Base-by-base conservation (phyloP, 257 asterid species). In the Solanum medicagineum region DNA sequence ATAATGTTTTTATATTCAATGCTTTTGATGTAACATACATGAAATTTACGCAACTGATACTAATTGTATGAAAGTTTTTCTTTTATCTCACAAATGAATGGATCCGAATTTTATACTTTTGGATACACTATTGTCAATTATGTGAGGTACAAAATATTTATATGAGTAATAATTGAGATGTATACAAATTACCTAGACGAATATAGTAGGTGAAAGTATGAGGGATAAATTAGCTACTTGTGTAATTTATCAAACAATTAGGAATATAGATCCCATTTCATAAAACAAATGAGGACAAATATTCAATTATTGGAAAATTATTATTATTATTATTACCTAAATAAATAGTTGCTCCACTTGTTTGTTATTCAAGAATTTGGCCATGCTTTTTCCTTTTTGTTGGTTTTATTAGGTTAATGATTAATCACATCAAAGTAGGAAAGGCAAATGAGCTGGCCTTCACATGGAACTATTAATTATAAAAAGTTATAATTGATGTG, bases 401-500 rank as follows among this genome's bases (percentile, higher is more conserved):
- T 69, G 79, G 53, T 69, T 69, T 69, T 77, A 77, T 77, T 77
- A 77, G 47, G 63, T 77, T 51, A 77, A 77, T 49, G 82, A 51
- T 51, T 51, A 51, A 51, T 77, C 82, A 77, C 47, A 77, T 49
- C 82, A 15, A 77, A 77, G 62, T 10, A 75, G 82, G 45, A 51
- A 62, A 65, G 13, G 26, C 63, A 26, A 77, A 77, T 77, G 63
- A 77, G 82, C 47, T 62, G 85, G 80, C 32, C 17, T 83, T 66
- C 71, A 84, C 87, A 63, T 70, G 83, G 70, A 71, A 53, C 66
- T 80, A 85, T 74, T 88, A 63, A 55, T 66, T 85, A 81, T 47
- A 26, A 65, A 44, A 6, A 26, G 29, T 45, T 44, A n/a, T 26
- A 42, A 32, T 83, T 81, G 56, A 32, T 83, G 81, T 82, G 83